Conservation (phyloP, 2,329 filamentous ascomycete genomes). For the Ophioceras dolichostomum region DNA sequence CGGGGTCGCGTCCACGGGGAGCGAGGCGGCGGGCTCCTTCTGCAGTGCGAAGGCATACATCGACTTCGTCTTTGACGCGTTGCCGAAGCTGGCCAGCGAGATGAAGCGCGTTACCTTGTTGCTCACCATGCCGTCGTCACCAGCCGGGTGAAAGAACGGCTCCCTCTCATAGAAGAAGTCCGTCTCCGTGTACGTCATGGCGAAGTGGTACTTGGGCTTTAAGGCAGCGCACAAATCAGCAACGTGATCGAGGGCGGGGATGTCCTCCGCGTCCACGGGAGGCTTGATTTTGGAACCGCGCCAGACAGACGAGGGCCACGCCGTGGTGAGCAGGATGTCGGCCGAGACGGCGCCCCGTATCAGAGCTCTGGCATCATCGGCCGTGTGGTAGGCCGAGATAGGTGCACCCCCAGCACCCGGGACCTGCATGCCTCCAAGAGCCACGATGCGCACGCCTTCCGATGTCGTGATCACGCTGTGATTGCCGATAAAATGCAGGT, state of each 20-base stretch:
- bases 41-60: constrained; percentile 70
- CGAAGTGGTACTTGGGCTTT: constrained; percentile 85
- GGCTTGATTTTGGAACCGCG: constrained; percentile 53
- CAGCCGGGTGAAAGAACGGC: constrained; percentile 65
- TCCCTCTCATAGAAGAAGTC: constrained; percentile 79
- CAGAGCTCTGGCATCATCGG: constrained; percentile 63
- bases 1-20: constrained; percentile 60
- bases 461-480: constrained; percentile 79
- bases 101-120: constrained; percentile 73
- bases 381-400: constrained; percentile 67
- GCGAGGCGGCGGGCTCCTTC: constrained; percentile 42
- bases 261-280: constrained; percentile 21
- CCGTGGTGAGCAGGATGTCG: constrained; percentile 76
- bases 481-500: constrained; percentile 82
- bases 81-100: constrained; percentile 70
- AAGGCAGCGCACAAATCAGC: constrained; percentile 67
- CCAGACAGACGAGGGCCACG: constrained; percentile 71
- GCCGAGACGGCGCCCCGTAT: constrained; percentile 64
- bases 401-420: too few species aligned
- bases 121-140: constrained; percentile 31
- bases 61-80: constrained; percentile 64
- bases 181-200: constrained; percentile 43
- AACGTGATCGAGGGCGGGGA: constrained; percentile 52
- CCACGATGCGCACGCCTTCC: constrained; percentile 79
- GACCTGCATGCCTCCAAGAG: constrained; percentile 67